Evolutionary conservation across 805 yeast species (phyloP).

Genomic region (Yamadazyma akitaensis): DNA sequence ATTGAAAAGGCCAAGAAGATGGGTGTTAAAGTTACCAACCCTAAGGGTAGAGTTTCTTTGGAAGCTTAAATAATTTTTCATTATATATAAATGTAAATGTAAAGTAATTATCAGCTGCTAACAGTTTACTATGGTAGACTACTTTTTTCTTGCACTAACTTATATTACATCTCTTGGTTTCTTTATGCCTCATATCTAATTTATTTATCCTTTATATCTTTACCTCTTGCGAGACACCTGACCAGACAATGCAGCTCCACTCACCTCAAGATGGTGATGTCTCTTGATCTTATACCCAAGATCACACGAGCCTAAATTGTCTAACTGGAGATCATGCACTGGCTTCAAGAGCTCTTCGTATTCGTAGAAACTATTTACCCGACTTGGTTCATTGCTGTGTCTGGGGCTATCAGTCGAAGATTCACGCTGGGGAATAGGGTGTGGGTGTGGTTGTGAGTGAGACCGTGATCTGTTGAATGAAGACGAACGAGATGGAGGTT

Average conservation of each 20-base stretch:
- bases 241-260: conserved; percentile 31
- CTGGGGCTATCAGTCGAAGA: conserved; percentile 3
- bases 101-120: conserved; percentile 2
- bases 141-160: background rate
- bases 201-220: background rate
- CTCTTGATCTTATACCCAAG: conserved; percentile 41
- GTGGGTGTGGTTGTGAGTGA: conserved; percentile 3
- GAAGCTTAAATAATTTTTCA: conserved; percentile 69
- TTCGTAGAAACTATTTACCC: conserved; percentile 3
- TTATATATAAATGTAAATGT: conserved; percentile 15
- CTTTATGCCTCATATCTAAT: no score
- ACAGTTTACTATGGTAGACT: background rate
- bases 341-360: conserved; percentile 6
- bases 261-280: conserved; percentile 41
- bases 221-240: conserved; percentile 18
- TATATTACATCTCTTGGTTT: no score
- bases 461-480: background rate
- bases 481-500: background rate
- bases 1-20: conserved; percentile 96
- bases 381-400: background rate
- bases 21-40: conserved; percentile 98
- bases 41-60: conserved; percentile 96
- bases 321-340: conserved; percentile 18
- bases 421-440: background rate
- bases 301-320: conserved; percentile 34